A percentile compares a stretch with the other conserved stretches of the same genome.
Evolutionary conservation across 192 early-diverging fungal genomes (phyloP).

Genomic region (Podochytrium sp.): DNA sequence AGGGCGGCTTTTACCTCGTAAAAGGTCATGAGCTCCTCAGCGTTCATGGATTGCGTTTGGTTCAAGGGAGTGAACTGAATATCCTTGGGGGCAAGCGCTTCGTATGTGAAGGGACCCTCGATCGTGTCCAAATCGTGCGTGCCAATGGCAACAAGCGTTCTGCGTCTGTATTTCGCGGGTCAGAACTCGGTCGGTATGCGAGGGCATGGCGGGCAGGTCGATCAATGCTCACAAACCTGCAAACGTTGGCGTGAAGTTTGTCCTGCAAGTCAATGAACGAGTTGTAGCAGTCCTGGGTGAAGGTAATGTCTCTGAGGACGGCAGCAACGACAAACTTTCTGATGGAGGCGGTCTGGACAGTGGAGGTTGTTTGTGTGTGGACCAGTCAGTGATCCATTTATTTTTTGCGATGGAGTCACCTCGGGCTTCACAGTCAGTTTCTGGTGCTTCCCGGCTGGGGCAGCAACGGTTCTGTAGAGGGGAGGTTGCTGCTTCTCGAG

Average conservation of each 20-base stretch:
- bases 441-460: conserved; percentile 55
- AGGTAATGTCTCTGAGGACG: conserved; percentile 83
- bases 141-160: conserved; percentile 94
- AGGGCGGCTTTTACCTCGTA: conserved; percentile 64
- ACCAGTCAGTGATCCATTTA: no score
- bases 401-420: no score
- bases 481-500: conserved; percentile 73
- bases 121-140: conserved; percentile 98
- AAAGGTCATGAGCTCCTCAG: conserved; percentile 84
- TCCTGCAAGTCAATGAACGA: conserved; percentile 98
- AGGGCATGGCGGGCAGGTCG: no score
- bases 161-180: conserved; percentile 59
- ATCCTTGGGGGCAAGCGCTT: conserved; percentile 86
- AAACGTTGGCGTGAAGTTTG: conserved; percentile 97
- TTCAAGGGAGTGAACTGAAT: conserved; percentile 93
- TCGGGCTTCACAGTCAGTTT: conserved; percentile 73
- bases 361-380: neutral
- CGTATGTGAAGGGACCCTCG: conserved; percentile 92
- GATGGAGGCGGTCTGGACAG: conserved; percentile 74
- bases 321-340: conserved; percentile 89
- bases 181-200: no score
- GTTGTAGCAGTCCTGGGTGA: conserved; percentile 84
- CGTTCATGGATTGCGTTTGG: conserved; percentile 86
- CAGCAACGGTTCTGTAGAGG: conserved; percentile 69
- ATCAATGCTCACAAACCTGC: conserved; percentile 57